Evolutionary conservation across 2,329 filamentous ascomycete genomes (phyloP).

Genomic region (Stachybotrys chlorohalonatus): DNA sequence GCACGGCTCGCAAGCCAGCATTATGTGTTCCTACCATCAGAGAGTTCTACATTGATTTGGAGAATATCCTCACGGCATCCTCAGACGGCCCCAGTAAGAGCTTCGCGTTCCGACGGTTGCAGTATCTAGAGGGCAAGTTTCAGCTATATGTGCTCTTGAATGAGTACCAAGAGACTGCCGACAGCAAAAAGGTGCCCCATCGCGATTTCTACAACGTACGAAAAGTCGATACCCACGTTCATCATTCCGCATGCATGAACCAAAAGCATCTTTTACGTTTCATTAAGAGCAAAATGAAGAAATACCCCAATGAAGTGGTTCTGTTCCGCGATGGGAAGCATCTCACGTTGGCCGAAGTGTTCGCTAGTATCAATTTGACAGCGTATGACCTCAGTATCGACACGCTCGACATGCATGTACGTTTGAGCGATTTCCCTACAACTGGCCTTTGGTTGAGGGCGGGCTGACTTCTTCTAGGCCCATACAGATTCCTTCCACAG

Average conservation of each 20-base stretch:
- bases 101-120: slow-evolving; percentile 87
- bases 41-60: slow-evolving; percentile 93
- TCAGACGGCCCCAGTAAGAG: slow-evolving; percentile 95
- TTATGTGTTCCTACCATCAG: slow-evolving; percentile 83
- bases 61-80: slow-evolving; percentile 77
- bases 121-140: slow-evolving; percentile 95
- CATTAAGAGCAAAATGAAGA: slow-evolving; percentile 99
- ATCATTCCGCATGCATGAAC: slow-evolving; percentile 99
- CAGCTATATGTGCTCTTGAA: slow-evolving; percentile 90
- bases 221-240: slow-evolving; percentile 98
- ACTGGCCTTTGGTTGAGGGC: neutral
- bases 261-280: slow-evolving; percentile 97
- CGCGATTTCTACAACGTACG: slow-evolving; percentile 98
- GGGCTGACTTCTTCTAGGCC: slow-evolving; percentile 41
- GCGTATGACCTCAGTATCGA: slow-evolving; percentile 98
- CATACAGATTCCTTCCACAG: slow-evolving; percentile 97
- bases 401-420: slow-evolving; percentile 94
- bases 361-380: slow-evolving; percentile 93
- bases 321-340: slow-evolving; percentile 87
- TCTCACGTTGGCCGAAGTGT: slow-evolving; percentile 85
- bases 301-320: slow-evolving; percentile 87
- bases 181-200: slow-evolving; percentile 95
- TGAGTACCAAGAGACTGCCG: slow-evolving; percentile 95
- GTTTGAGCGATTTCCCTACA: slow-evolving; percentile 20
- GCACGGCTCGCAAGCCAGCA: slow-evolving; percentile 44